Base-by-base conservation (phyloP, 148 eudicot species). In the Fagopyrum homotropicum region DNA sequence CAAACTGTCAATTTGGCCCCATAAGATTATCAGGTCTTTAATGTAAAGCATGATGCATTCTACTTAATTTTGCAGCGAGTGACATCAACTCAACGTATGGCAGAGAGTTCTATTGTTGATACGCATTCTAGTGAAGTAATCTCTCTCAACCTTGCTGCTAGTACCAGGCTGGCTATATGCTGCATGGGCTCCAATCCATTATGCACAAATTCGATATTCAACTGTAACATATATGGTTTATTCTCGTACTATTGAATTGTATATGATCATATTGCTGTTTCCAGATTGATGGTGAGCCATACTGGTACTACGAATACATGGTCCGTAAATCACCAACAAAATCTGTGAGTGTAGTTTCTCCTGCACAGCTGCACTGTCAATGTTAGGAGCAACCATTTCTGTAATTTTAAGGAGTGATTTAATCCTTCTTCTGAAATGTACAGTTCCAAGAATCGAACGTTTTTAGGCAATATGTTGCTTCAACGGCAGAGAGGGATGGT, bases 401-500 rank as follows among this genome's bases (percentile, higher is more conserved):
- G n/a, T 22, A 51, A 9, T 68, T 4, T 69, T 30, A 52, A 69
- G 45, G 35, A 64, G n/a, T 76, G 75, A 4, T 57, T 75, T 55
- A 76, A 66, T 75, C 19, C 11, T 40, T 2, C 43, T 56, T 70
- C 45, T 74, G 43, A 30, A 69, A 76, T 76, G 75, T 84, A 83
- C 80, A 93, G 98, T 89, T 73, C 7, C 84, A 80, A 75, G 93
- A 87, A 60, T 74, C 98, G 60, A 93, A 86, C 71, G 80, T 78
- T 43, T 93, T 70, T 71, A 85, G 98, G 69, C 98, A 93, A 78
- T 93, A 86, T 78, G 82, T 93, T 72, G 88, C 92, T 78, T 80
- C 92, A 52, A 91, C 98, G 43, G 89, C 86, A 51, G 98, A 91
- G 84, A 93, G 98, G 63, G 98, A 93, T 83, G 98, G 98, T 93